phyloP scores from a whole-genome alignment of 1,284 basidiomycete species.

The Rhodotorula mucilaginosa region DNA sequence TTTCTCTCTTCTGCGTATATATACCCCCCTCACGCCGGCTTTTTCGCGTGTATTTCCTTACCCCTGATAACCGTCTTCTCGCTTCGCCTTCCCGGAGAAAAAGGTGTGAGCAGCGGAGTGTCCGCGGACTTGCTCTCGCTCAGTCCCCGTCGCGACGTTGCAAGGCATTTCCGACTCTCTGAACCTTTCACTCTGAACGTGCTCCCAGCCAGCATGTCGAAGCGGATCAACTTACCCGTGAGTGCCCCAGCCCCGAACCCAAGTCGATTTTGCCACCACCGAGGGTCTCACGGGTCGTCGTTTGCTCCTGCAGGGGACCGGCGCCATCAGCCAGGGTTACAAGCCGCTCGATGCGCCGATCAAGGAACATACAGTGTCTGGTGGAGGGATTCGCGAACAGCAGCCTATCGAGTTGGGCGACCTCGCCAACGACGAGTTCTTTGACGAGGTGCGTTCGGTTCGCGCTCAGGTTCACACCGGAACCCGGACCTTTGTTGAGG shows the following conservation, averaged over 20 bases:
- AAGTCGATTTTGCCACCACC: too few species aligned
- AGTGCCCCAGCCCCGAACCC: background rate
- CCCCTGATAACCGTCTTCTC: too few species aligned
- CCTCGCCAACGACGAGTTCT: conserved; percentile 9
- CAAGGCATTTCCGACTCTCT: background rate
- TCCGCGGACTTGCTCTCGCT: background rate
- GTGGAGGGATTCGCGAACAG: conserved; percentile 9
- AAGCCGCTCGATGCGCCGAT: conserved; percentile 7
- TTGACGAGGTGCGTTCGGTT: conserved; percentile 2
- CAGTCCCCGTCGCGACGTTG: background rate
- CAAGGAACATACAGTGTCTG: conserved; percentile 18
- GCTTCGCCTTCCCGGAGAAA: background rate
- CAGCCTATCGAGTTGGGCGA: conserved; percentile 21
- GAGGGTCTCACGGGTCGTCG: too few species aligned
- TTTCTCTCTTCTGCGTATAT: background rate
- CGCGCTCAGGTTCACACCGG: background rate
- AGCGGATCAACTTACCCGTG: background rate
- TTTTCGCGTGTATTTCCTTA: too few species aligned
- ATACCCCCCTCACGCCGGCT: background rate
- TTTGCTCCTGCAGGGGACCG: conserved; percentile 2
- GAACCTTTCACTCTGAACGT: background rate
- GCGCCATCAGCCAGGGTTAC: conserved; percentile 3
- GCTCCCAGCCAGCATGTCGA: background rate
- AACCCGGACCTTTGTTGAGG: rapidly evolving
- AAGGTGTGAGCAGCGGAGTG: background rate